A percentile compares a stretch with the other conserved stretches of the same genome.
These are phyloP conservation scores for Pleurotus tuoliensis DNA, from an alignment of 768 basidiomycete genomes.

Conservation along the genomic window DNA sequence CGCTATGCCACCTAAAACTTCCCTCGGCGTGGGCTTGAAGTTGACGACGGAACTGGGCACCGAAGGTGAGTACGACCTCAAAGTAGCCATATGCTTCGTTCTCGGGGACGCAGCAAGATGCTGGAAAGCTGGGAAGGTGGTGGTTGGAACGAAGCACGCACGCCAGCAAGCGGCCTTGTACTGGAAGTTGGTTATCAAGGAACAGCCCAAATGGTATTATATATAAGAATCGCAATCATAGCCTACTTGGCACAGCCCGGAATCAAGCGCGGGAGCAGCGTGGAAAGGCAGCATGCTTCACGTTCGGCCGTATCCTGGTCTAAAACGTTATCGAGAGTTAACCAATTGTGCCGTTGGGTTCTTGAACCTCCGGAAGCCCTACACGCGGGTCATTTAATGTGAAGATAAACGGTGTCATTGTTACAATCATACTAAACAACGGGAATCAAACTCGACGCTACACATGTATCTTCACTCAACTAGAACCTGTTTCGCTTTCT, in stretches of 20 bases:
- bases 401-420: not conserved
- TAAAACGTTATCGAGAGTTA: not conserved
- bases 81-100: not conserved
- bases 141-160: not conserved
- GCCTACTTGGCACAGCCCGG: not conserved
- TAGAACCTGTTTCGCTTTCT: conserved; percentile 60
- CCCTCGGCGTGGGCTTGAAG: conserved; percentile 34
- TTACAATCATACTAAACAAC: not conserved
- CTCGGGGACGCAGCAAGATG: not conserved
- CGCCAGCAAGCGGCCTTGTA: not conserved
- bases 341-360: not conserved
- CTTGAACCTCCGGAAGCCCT: not conserved
- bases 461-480: conserved; percentile 19
- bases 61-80: conserved; percentile 6
- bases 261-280: not conserved
- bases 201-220: conserved; percentile 6
- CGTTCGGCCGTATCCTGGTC: not conserved
- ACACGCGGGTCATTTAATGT: not conserved
- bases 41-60: conserved; percentile 12
- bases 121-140: not conserved
- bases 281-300: not conserved
- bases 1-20: conserved; percentile 41
- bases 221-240: conserved; percentile 2
- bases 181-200: conserved; percentile 1
- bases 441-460: not conserved